Conservation (phyloP, 805 yeast genomes). For the Diddensiella caesifluorescens region DNA sequence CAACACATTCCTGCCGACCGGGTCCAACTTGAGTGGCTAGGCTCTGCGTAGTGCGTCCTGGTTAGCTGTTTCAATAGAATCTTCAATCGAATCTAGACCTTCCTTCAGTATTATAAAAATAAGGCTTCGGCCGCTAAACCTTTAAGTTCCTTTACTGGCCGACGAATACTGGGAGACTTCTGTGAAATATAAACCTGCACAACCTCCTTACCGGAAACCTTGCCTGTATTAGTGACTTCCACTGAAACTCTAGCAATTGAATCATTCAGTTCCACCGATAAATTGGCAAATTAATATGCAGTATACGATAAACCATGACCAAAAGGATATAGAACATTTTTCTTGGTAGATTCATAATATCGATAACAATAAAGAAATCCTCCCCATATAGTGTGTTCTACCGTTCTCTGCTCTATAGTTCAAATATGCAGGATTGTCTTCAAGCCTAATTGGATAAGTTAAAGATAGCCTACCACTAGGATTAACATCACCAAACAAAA, state of each 20-base stretch:
- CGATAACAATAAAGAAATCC: constrained; percentile 60
- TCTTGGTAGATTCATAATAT: constrained; percentile 48
- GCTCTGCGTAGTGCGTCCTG: no score
- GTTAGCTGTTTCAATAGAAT: no score
- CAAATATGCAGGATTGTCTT: constrained; percentile 52
- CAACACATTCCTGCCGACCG: no score
- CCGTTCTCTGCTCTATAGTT: constrained; percentile 43
- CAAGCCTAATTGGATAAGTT: constrained; percentile 46
- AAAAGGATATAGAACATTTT: constrained; percentile 51
- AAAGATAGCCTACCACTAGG: constrained; percentile 56
- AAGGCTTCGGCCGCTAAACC: no score
- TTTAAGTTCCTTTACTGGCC: constrained; percentile 57
- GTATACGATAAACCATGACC: constrained; percentile 61
- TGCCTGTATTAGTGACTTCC: constrained; percentile 46
- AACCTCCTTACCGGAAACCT: constrained; percentile 44
- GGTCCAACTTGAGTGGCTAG: no score
- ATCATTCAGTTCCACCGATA: background rate
- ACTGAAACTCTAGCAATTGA: constrained; percentile 32
- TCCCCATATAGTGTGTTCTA: constrained; percentile 52
- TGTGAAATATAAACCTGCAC: constrained; percentile 46
- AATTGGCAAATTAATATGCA: constrained; percentile 32
- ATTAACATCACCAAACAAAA: constrained; percentile 50
- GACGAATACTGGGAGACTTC: constrained; percentile 34
- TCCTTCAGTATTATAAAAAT: no score
- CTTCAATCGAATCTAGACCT: no score